Conservation (phyloP, 768 basidiomycete species). For the Naganishia kalamii region DNA sequence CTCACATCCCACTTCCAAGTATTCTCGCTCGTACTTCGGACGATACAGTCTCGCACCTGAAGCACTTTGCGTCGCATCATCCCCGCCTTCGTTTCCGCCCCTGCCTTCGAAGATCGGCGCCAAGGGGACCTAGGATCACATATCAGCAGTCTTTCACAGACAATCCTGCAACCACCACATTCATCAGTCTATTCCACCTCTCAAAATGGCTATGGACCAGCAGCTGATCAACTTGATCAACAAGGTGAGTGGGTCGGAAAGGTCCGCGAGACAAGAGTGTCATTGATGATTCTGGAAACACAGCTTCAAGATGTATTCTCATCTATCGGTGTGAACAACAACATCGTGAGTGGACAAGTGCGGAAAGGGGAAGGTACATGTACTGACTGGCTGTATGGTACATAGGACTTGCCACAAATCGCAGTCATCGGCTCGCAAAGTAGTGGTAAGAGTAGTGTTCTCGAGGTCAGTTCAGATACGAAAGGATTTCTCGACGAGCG, state of each 20-base stretch:
- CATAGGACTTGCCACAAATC: conserved; percentile 50
- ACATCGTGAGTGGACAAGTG: conserved; percentile 34
- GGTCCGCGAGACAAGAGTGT: conserved; percentile 19
- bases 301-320: conserved; percentile 48
- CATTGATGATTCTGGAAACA: neutral
- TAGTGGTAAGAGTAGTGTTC: conserved; percentile 50
- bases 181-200: neutral
- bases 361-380: too few relatives aligned
- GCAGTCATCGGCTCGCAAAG: conserved; percentile 50
- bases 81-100: too few relatives aligned
- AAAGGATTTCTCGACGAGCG: neutral
- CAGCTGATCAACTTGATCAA: conserved; percentile 48
- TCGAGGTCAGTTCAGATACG: conserved; percentile 43
- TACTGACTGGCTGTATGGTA: neutral
- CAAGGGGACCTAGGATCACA: too few relatives aligned
- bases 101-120: too few relatives aligned
- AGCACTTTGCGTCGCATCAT: too few relatives aligned
- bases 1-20: too few relatives aligned
- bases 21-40: too few relatives aligned
- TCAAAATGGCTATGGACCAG: conserved; percentile 42
- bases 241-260: conserved; percentile 40
- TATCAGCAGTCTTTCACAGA: neutral
- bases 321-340: conserved; percentile 44
- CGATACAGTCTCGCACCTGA: too few relatives aligned
- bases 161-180: neutral